phyloP scores from a whole-genome alignment of 495 filamentous ascomycete species.

The Penicillium diatomitis region DNA sequence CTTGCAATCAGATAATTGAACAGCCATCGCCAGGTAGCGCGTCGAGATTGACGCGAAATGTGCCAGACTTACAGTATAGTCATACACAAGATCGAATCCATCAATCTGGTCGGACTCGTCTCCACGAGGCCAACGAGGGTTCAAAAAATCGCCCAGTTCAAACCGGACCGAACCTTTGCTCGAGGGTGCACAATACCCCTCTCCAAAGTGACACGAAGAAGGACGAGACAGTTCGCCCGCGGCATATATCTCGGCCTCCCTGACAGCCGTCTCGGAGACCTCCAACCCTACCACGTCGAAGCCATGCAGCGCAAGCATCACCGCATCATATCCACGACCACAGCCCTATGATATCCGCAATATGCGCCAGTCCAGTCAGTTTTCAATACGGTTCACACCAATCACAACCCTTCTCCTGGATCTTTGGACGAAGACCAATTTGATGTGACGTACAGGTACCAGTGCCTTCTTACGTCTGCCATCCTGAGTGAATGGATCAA shows the following conservation, averaged over 20 bases:
- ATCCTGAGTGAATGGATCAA: slow-evolving; percentile 8
- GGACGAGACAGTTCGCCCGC: slow-evolving; percentile 6
- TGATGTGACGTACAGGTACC: slow-evolving; percentile 22
- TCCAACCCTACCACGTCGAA: slow-evolving; percentile 21
- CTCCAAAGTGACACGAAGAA: slow-evolving; percentile 12
- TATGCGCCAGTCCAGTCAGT: background rate
- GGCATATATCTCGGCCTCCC: slow-evolving; percentile 13
- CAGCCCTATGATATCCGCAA: slow-evolving; percentile 13
- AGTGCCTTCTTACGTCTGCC: slow-evolving; percentile 26
- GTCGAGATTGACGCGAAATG: background rate
- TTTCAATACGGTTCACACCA: too few species aligned
- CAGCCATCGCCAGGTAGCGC: background rate
- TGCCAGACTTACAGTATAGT: slow-evolving; percentile 53
- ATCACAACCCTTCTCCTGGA: too few species aligned
- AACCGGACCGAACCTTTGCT: slow-evolving; percentile 30
- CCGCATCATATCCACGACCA: slow-evolving; percentile 24
- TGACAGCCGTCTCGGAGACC: slow-evolving; percentile 16
- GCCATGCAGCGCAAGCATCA: slow-evolving; percentile 23
- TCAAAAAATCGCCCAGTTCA: slow-evolving; percentile 57
- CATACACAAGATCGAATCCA: slow-evolving; percentile 65
- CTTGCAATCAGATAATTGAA: background rate
- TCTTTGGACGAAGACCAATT: too few species aligned
- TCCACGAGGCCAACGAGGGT: slow-evolving; percentile 34
- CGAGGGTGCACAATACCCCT: background rate
- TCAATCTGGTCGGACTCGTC: slow-evolving; percentile 18